phyloP scores from a whole-genome alignment of 352 stramenopile genomes.

The Pythium aristosporum region DNA sequence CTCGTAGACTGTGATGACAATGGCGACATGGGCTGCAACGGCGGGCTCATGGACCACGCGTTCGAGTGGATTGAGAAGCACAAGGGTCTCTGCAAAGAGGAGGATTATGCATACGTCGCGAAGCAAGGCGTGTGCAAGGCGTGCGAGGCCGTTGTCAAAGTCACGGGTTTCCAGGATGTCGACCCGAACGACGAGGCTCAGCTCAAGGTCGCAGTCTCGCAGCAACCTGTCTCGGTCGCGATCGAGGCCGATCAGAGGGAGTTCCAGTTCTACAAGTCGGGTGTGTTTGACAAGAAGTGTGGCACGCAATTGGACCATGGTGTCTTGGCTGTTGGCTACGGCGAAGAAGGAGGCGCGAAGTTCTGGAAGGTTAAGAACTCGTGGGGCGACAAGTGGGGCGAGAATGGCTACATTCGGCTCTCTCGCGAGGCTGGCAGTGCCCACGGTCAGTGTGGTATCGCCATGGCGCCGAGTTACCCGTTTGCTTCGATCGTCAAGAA shows the following conservation, averaged over 20 bases:
- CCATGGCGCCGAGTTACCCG: slow-evolving; percentile 74
- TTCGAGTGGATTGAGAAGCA: slow-evolving; percentile 95
- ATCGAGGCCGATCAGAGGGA: slow-evolving; percentile 93
- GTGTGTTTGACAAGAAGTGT: slow-evolving; percentile 84
- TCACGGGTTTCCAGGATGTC: slow-evolving; percentile 91
- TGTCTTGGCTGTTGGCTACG: slow-evolving; percentile 96
- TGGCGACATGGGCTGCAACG: slow-evolving; percentile 95
- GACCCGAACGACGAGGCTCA: slow-evolving; percentile 75
- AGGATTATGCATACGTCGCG: slow-evolving; percentile 94
- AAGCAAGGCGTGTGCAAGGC: slow-evolving; percentile 70
- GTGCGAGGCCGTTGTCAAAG: slow-evolving; percentile 83
- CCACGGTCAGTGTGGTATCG: slow-evolving; percentile 70
- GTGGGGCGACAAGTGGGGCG: slow-evolving; percentile 92
- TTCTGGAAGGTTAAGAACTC: slow-evolving; percentile 98
- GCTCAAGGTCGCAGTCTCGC: slow-evolving; percentile 87
- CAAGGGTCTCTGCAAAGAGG: slow-evolving; percentile 92
- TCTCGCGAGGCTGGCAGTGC: slow-evolving; percentile 60
- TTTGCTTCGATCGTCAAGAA: slow-evolving; percentile 42
- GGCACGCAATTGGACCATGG: slow-evolving; percentile 96
- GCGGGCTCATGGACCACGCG: slow-evolving; percentile 97
- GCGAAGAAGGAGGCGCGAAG: slow-evolving; percentile 76
- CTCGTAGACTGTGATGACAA: slow-evolving; percentile 97
- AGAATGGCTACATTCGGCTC: slow-evolving; percentile 93
- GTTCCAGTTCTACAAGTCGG: slow-evolving; percentile 97
- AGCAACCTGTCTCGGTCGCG: slow-evolving; percentile 93